Evolutionary conservation across 2,329 filamentous ascomycete genomes (phyloP).

Genomic region (Teratosphaeria pseudoeucalypti): DNA sequence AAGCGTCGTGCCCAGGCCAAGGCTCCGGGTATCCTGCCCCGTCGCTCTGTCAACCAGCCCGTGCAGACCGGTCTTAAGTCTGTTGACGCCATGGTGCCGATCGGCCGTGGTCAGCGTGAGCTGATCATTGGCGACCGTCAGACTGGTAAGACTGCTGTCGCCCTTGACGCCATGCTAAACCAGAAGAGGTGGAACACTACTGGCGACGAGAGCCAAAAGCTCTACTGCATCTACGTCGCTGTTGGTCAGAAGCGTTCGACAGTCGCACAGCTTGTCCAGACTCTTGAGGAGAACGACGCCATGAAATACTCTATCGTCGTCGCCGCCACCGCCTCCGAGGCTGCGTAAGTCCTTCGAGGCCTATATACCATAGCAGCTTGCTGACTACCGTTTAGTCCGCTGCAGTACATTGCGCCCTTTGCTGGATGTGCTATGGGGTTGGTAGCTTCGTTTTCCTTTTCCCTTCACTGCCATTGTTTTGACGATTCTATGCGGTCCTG

Average conservation of each 20-base stretch:
- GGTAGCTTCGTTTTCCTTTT: not conserved
- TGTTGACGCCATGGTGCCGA: slow-evolving; percentile 98
- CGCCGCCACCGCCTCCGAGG: slow-evolving; percentile 94
- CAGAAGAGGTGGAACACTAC: slow-evolving; percentile 94
- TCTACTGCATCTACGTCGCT: slow-evolving; percentile 99
- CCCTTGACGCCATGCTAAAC: slow-evolving; percentile 96
- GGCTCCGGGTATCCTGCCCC: slow-evolving; percentile 95
- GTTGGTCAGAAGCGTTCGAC: slow-evolving; percentile 99
- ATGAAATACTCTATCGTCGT: slow-evolving; percentile 97
- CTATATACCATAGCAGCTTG: not conserved
- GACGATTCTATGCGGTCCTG: too few species aligned
- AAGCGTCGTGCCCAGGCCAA: slow-evolving; percentile 96
- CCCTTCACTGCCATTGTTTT: not conserved
- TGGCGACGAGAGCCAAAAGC: slow-evolving; percentile 90
- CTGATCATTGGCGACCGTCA: slow-evolving; percentile 99
- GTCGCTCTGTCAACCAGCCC: slow-evolving; percentile 93
- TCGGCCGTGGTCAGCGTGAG: slow-evolving; percentile 99
- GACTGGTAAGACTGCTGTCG: slow-evolving; percentile 98
- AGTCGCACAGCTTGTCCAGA: slow-evolving; percentile 98
- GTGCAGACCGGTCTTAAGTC: slow-evolving; percentile 99
- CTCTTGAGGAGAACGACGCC: slow-evolving; percentile 97
- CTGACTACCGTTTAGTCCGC: slow-evolving; percentile 37
- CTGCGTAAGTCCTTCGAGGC: slow-evolving; percentile 41
- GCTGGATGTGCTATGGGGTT: slow-evolving; percentile 46
- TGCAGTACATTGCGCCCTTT: slow-evolving; percentile 92